Evolutionary conservation across 1,284 basidiomycete species (phyloP).

Genomic region (Marasmius fiardii): DNA sequence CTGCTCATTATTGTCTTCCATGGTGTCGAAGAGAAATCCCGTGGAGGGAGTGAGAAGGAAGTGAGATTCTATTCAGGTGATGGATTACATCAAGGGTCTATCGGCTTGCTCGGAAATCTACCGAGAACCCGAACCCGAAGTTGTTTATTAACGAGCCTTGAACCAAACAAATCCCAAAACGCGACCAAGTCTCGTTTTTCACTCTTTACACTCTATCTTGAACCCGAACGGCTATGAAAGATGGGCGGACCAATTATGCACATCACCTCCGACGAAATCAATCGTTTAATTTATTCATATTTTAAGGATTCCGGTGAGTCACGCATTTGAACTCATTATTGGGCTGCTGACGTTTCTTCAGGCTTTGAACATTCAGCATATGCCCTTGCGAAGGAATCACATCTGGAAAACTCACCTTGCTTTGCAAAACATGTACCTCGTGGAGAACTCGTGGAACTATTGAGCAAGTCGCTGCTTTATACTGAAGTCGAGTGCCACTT

Average conservation of each 20-base stretch:
- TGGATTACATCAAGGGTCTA: background rate
- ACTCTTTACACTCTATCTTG: background rate
- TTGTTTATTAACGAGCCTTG: background rate
- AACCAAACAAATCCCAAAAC: background rate
- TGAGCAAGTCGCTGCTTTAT: slow-evolving; percentile 79
- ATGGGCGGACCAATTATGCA: slow-evolving; percentile 28
- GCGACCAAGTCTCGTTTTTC: background rate
- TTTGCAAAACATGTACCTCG: slow-evolving; percentile 73
- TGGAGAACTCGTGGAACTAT: slow-evolving; percentile 77
- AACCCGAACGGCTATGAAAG: background rate
- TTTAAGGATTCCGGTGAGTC: slow-evolving; percentile 71
- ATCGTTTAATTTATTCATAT: slow-evolving; percentile 80
- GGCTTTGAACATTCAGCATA: slow-evolving; percentile 71
- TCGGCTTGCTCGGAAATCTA: background rate
- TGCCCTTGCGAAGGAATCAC: slow-evolving; percentile 46
- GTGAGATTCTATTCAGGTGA: background rate
- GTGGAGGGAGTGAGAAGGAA: background rate
- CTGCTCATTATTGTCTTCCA: background rate
- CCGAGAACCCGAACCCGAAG: background rate
- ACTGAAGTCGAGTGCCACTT: slow-evolving; percentile 83
- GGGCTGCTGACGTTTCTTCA: slow-evolving; percentile 63
- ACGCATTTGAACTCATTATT: background rate
- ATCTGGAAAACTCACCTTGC: slow-evolving; percentile 63
- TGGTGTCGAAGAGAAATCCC: background rate
- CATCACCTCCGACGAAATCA: slow-evolving; percentile 80